Conservation (phyloP, 202 grass and related monocot genomes). For the Eragrostis tef region DNA sequence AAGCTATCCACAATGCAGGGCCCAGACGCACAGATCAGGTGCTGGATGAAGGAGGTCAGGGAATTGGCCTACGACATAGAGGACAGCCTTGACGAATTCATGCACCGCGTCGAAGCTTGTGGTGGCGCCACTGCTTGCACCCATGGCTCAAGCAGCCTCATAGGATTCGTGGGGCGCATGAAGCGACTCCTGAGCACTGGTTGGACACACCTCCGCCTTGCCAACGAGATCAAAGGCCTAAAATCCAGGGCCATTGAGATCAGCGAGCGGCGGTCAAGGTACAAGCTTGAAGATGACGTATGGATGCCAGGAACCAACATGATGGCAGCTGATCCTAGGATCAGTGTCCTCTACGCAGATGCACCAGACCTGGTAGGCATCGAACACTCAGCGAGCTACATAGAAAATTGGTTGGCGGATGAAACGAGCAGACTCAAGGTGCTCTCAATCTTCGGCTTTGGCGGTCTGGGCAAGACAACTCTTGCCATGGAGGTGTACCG, state of each 20-base stretch:
- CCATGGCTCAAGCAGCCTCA: background rate
- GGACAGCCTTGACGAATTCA: constrained; percentile 38
- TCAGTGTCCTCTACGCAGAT: background rate
- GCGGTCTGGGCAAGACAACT: constrained; percentile 36
- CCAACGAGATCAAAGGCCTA: constrained; percentile 21
- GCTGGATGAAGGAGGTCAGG: constrained; percentile 35
- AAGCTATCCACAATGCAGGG: background rate
- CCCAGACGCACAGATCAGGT: background rate
- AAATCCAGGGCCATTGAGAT: constrained; percentile 4
- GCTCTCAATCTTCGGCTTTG: constrained; percentile 20
- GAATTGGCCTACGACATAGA: constrained; percentile 33
- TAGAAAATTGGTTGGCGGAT: background rate
- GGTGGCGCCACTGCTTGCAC: background rate
- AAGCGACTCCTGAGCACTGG: background rate
- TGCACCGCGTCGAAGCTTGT: background rate
- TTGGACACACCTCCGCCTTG: background rate
- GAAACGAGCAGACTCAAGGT: constrained; percentile 9
- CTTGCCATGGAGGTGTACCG: constrained; percentile 39
- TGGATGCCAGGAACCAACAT: background rate
- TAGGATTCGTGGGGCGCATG: background rate
- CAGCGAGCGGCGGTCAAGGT: constrained; percentile 26
- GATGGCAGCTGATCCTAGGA: background rate
- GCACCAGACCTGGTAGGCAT: background rate
- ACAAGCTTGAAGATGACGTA: background rate
- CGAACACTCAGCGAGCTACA: background rate